Evolutionary conservation across 345 rosid genomes (phyloP).

Genomic region (Salix viminalis): DNA sequence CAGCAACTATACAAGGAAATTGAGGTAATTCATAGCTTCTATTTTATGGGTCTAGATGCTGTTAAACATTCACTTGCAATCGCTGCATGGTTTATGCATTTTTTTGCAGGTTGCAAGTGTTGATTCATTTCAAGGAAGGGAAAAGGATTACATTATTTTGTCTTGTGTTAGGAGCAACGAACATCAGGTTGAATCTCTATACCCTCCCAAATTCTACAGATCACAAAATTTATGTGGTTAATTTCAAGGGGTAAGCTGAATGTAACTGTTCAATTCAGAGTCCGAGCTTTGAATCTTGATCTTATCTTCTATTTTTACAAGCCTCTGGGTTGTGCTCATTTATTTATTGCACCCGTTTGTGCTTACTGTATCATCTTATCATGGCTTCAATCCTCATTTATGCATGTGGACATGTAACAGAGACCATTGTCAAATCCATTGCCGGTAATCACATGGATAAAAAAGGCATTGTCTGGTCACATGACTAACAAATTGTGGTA

Average conservation of each 20-base stretch:
- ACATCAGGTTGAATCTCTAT: constrained; percentile 71
- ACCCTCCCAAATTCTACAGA: neutral
- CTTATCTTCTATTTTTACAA: neutral
- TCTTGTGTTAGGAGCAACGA: constrained; percentile 99
- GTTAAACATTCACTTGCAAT: constrained; percentile 4
- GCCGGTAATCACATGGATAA: neutral
- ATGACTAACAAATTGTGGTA: neutral
- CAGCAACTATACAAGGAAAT: constrained; percentile 99
- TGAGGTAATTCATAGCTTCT: constrained; percentile 52
- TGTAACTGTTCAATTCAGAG: neutral
- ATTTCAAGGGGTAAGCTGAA: neutral
- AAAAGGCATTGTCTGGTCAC: neutral
- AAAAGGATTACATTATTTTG: constrained; percentile 94
- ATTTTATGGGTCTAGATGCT: neutral
- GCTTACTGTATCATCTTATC: neutral
- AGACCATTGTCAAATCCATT: neutral
- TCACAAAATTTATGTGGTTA: neutral
- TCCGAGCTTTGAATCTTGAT: neutral
- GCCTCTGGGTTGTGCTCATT: neutral
- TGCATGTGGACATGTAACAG: neutral
- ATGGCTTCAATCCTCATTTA: neutral
- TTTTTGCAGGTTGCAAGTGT: constrained; percentile 84
- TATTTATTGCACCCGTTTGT: neutral
- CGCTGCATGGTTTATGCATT: constrained; percentile 3
- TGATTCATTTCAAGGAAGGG: constrained; percentile 99